phyloP scores from a whole-genome alignment of 1,139 yeast species.

The Saccharomyces hybrid region DNA sequence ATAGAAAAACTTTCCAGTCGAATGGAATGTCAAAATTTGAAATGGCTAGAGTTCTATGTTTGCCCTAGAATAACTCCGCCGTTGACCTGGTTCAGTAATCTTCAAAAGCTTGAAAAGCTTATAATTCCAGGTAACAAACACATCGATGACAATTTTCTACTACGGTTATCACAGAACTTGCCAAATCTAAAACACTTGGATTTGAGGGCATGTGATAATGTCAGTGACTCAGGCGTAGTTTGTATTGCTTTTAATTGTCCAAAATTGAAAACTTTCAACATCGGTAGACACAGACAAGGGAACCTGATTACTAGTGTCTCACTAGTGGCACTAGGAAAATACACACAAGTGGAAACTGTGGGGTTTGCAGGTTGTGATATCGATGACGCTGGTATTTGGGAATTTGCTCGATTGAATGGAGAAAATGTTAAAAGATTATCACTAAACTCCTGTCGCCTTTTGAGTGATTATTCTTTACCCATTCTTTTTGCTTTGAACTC shows the following conservation, averaged over 20 bases:
- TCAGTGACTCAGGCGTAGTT: conserved; percentile 69
- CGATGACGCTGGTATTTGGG: conserved; percentile 74
- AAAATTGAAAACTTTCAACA: conserved; percentile 50
- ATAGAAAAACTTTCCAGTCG: conserved; percentile 35
- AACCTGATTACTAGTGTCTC: conserved; percentile 65
- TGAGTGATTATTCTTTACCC: conserved; percentile 65
- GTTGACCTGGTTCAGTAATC: conserved; percentile 36
- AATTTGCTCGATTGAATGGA: conserved; percentile 58
- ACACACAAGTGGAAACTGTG: conserved; percentile 54
- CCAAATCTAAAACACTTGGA: conserved; percentile 61
- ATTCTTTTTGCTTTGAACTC: conserved; percentile 47
- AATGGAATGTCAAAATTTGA: conserved; percentile 43
- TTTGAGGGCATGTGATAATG: conserved; percentile 73
- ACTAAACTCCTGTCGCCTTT: conserved; percentile 60
- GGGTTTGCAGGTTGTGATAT: conserved; percentile 87
- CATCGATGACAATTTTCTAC: conserved; percentile 54
- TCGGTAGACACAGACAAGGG: conserved; percentile 73
- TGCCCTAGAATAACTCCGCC: conserved; percentile 68
- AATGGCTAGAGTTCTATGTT: conserved; percentile 73
- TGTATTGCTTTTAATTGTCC: conserved; percentile 55
- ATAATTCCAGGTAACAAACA: conserved; percentile 68
- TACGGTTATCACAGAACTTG: conserved; percentile 45
- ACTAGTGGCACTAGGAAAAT: conserved; percentile 48
- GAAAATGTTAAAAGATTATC: conserved; percentile 57
- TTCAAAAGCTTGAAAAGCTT: conserved; percentile 44